Evolutionary conservation across 306 rosid species (phyloP).

Genomic region (Hippophae rhamnoides): DNA sequence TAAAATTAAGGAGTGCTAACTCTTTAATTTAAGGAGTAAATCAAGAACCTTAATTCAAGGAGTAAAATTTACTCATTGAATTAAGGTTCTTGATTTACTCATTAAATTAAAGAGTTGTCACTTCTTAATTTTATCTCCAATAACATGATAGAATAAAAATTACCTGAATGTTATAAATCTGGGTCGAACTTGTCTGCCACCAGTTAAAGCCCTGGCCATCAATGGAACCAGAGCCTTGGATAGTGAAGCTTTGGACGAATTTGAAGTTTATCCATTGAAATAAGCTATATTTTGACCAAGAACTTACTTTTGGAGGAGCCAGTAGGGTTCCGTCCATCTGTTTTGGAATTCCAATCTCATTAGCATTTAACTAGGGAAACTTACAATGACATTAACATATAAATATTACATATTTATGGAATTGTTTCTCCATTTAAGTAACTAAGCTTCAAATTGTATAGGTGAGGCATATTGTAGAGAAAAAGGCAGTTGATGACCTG

Average conservation of each 20-base stretch:
- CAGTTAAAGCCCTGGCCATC: slow-evolving; percentile 80
- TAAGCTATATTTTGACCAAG: slow-evolving; percentile 67
- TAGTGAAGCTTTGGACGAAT: slow-evolving; percentile 63
- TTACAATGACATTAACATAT: no score
- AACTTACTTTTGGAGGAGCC: slow-evolving; percentile 57
- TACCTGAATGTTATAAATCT: slow-evolving; percentile 34
- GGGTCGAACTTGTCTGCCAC: slow-evolving; percentile 41
- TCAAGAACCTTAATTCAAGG: no score
- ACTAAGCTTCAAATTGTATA: background rate
- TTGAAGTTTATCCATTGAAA: slow-evolving; percentile 88
- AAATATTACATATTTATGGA: no score
- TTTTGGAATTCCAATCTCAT: slow-evolving; percentile 15
- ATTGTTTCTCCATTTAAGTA: background rate
- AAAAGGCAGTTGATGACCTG: slow-evolving; percentile 41
- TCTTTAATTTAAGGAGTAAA: no score
- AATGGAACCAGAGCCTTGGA: slow-evolving; percentile 69
- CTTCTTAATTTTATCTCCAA: no score
- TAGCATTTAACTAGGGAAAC: background rate
- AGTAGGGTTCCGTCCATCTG: slow-evolving; percentile 82
- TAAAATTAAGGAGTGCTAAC: no score
- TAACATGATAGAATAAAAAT: background rate
- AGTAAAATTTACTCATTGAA: no score
- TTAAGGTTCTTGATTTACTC: no score
- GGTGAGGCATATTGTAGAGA: background rate
- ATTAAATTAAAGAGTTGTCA: no score